Conservation (phyloP, 1,284 basidiomycete genomes). For the Entoloma clypeatum region DNA sequence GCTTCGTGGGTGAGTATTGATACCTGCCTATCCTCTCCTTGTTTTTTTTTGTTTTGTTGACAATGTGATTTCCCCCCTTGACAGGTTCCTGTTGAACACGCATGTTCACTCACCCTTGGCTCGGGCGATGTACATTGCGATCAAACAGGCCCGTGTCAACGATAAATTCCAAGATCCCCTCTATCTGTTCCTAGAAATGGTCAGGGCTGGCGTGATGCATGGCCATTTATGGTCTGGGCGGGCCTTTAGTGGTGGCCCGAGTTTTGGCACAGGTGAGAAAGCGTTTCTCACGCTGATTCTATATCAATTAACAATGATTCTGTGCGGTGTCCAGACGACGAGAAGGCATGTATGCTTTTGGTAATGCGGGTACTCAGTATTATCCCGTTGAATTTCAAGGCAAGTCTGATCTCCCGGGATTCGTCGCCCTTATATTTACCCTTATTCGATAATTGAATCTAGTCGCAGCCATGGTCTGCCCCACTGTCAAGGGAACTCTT, state of each 20-base stretch:
- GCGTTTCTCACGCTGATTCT: slow-evolving; percentile 16
- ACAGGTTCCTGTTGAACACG: slow-evolving; percentile 80
- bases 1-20: slow-evolving; percentile 70
- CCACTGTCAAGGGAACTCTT: slow-evolving; percentile 94
- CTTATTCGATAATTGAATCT: slow-evolving; percentile 11
- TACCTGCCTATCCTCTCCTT: slow-evolving; percentile 11
- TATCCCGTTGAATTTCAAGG: slow-evolving; percentile 90
- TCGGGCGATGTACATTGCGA: slow-evolving; percentile 83
- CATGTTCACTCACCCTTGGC: slow-evolving; percentile 91
- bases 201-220: slow-evolving; percentile 94
- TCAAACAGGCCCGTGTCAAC: slow-evolving; percentile 78
- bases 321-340: slow-evolving; percentile 59
- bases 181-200: slow-evolving; percentile 88
- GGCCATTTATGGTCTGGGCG: slow-evolving; percentile 88
- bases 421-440: slow-evolving; percentile 6
- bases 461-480: slow-evolving; percentile 88
- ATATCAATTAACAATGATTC: slow-evolving; percentile 12
- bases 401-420: slow-evolving; percentile 35
- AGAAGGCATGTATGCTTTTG: slow-evolving; percentile 88
- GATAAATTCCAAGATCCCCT: slow-evolving; percentile 99
- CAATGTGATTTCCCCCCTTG: slow-evolving; percentile 12
- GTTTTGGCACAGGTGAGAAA: slow-evolving; percentile 79
- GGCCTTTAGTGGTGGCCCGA: slow-evolving; percentile 90
- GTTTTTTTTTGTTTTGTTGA: slow-evolving; percentile 16
- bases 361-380: slow-evolving; percentile 97